Evolutionary conservation across 1,284 basidiomycete genomes (phyloP).

Genomic region (Sphaerobolus stellatus): DNA sequence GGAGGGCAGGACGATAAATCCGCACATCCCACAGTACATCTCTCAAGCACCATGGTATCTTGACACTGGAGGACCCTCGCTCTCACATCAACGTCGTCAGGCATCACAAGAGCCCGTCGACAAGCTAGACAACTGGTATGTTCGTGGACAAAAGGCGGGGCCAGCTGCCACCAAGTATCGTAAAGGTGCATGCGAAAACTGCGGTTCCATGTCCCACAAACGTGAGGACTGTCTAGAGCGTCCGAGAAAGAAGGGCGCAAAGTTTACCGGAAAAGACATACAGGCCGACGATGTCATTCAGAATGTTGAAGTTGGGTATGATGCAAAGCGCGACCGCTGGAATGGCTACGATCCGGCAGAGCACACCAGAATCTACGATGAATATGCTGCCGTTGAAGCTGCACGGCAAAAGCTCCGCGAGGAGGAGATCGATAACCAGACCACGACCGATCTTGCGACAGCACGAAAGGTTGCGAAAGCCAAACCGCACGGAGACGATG

Average conservation of each 20-base stretch:
- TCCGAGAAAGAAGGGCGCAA: slow-evolving; percentile 94
- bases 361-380: slow-evolving; percentile 86
- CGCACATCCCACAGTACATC: slow-evolving; percentile 96
- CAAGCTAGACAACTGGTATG: slow-evolving; percentile 90
- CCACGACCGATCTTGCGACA: slow-evolving; percentile 82
- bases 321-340: slow-evolving; percentile 97
- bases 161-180: slow-evolving; percentile 94
- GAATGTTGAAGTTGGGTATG: slow-evolving; percentile 80
- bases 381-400: slow-evolving; percentile 91
- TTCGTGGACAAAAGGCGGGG: slow-evolving; percentile 82
- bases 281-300: slow-evolving; percentile 89
- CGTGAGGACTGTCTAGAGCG: slow-evolving; percentile 92
- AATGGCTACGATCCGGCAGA: slow-evolving; percentile 94
- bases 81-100: slow-evolving; percentile 90
- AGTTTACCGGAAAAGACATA: slow-evolving; percentile 89
- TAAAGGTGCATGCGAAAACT: slow-evolving; percentile 98
- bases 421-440: slow-evolving; percentile 96
- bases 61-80: slow-evolving; percentile 85
- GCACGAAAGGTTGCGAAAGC: slow-evolving; percentile 84
- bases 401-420: slow-evolving; percentile 89
- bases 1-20: slow-evolving; percentile 94
- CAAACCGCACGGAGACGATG: slow-evolving; percentile 79
- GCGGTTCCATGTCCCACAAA: slow-evolving; percentile 95
- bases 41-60: slow-evolving; percentile 99
- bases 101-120: slow-evolving; percentile 62